Conservation (phyloP, 2,329 filamentous ascomycete species). For the Alternaria longipes region DNA sequence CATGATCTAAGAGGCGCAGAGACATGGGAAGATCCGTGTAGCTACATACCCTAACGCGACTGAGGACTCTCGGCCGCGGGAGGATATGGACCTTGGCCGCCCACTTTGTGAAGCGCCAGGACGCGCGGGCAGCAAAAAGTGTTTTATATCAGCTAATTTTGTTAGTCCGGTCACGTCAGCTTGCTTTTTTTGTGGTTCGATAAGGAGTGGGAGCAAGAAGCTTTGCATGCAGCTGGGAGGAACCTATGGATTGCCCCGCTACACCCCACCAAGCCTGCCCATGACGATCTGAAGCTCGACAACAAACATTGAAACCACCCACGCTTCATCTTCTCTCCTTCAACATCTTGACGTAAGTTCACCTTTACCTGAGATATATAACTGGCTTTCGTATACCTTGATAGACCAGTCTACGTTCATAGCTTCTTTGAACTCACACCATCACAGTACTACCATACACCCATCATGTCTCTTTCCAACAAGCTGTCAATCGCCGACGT, state of each 20-base stretch:
- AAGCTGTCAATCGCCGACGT: slow-evolving; percentile 97
- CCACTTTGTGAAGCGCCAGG: neutral
- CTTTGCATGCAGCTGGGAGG: slow-evolving; percentile 15
- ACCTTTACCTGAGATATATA: slow-evolving; percentile 11
- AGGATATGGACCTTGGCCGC: slow-evolving; percentile 15
- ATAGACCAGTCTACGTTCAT: neutral
- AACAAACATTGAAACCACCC: slow-evolving; percentile 29
- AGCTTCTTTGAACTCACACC: slow-evolving; percentile 8
- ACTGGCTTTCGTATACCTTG: slow-evolving; percentile 7
- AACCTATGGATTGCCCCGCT: slow-evolving; percentile 24
- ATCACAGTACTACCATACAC: slow-evolving; percentile 12
- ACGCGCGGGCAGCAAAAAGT: slow-evolving; percentile 4
- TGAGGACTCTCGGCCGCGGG: slow-evolving; percentile 37
- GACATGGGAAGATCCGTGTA: neutral
- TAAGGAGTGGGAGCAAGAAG: slow-evolving; percentile 25
- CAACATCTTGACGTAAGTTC: slow-evolving; percentile 31
- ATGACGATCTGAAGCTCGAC: slow-evolving; percentile 36
- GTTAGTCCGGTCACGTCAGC: slow-evolving; percentile 9
- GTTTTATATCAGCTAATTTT: slow-evolving; percentile 23
- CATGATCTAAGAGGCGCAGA: neutral
- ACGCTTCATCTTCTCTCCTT: slow-evolving; percentile 18
- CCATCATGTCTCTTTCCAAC: slow-evolving; percentile 91
- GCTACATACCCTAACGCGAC: slow-evolving; percentile 3
- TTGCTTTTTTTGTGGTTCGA: slow-evolving; percentile 41
- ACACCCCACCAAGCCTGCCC: slow-evolving; percentile 31